A percentile compares a stretch with the other conserved stretches of the same genome.
Evolutionary conservation across 2,329 filamentous ascomycete species (phyloP).

Genomic region (Knufia petricola): DNA sequence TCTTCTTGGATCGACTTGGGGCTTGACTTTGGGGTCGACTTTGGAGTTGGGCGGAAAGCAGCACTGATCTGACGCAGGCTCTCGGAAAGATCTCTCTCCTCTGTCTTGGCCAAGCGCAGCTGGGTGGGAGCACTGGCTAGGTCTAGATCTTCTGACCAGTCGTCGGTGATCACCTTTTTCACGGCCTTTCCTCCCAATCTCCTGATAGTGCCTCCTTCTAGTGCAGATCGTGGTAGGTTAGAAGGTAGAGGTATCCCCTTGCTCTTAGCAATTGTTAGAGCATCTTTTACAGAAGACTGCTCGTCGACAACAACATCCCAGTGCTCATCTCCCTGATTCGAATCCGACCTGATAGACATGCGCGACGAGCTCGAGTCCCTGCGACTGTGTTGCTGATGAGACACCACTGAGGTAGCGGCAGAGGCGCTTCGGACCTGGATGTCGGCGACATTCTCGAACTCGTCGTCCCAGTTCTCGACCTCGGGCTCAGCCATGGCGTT

Average conservation of each 20-base stretch:
- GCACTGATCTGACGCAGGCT: conserved; percentile 57
- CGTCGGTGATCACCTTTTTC: conserved; percentile 63
- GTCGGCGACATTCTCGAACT: conserved; percentile 39
- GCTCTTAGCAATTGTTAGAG: conserved; percentile 75
- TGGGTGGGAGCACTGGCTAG: conserved; percentile 50
- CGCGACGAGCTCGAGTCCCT: conserved; percentile 76
- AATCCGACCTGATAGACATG: conserved; percentile 72
- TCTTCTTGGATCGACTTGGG: conserved; percentile 27
- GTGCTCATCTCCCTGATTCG: conserved; percentile 65
- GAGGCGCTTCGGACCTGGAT: conserved; percentile 38
- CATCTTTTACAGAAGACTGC: conserved; percentile 70
- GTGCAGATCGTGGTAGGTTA: conserved; percentile 76
- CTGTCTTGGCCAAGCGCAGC: conserved; percentile 56
- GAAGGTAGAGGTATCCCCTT: conserved; percentile 85
- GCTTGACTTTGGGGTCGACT: conserved; percentile 28
- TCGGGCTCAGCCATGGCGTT: conserved; percentile 10
- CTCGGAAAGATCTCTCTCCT: conserved; percentile 55
- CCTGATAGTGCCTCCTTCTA: conserved; percentile 89
- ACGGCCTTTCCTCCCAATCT: conserved; percentile 67
- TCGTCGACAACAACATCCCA: conserved; percentile 83
- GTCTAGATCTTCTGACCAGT: conserved; percentile 73
- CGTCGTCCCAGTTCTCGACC: conserved; percentile 41
- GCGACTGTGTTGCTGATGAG: conserved; percentile 35
- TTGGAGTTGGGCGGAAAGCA: conserved; percentile 29
- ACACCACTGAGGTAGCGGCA: conserved; percentile 36